Percentiles rank a stretch among this genome's conserved stretches.
Conservation (phyloP, 768 basidiomycete genomes). For the Lentinula guzmanii region DNA sequence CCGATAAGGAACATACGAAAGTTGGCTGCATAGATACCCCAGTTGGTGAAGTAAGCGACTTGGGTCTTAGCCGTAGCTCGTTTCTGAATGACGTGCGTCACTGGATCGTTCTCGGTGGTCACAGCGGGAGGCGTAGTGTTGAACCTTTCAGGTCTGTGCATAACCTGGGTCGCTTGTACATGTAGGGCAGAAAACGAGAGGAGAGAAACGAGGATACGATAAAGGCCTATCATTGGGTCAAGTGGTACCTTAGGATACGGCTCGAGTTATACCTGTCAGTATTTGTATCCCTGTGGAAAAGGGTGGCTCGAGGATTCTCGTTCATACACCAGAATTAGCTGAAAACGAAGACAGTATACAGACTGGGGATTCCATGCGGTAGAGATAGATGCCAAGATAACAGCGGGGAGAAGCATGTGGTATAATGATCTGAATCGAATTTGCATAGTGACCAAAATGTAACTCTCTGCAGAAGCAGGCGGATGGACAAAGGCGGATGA, state of each 20-base stretch:
- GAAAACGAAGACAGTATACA: not conserved
- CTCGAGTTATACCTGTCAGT: not conserved
- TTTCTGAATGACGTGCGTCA: slow-evolving; percentile 1
- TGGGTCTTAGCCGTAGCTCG: slow-evolving; percentile 14
- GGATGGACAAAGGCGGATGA: not conserved
- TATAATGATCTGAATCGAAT: not conserved
- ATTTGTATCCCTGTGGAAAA: not conserved
- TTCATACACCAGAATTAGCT: not conserved
- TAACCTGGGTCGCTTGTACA: slow-evolving; percentile 2
- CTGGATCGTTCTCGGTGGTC: not conserved
- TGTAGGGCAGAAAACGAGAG: not conserved
- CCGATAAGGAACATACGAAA: slow-evolving; percentile 37
- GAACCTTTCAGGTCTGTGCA: slow-evolving; percentile 3
- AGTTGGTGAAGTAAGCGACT: slow-evolving; percentile 53
- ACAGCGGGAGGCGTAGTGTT: not conserved
- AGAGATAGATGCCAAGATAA: not conserved
- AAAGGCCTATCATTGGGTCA: not conserved
- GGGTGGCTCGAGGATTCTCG: not conserved
- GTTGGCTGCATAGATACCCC: slow-evolving; percentile 54
- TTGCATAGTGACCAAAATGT: not conserved
- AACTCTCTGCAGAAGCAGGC: not conserved
- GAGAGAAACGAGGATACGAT: not conserved
- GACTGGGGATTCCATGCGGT: not conserved
- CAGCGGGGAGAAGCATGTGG: not conserved
- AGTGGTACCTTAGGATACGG: not conserved